phyloP scores from a whole-genome alignment of 352 stramenopile genomes.

The Globisporangium nagaii region DNA sequence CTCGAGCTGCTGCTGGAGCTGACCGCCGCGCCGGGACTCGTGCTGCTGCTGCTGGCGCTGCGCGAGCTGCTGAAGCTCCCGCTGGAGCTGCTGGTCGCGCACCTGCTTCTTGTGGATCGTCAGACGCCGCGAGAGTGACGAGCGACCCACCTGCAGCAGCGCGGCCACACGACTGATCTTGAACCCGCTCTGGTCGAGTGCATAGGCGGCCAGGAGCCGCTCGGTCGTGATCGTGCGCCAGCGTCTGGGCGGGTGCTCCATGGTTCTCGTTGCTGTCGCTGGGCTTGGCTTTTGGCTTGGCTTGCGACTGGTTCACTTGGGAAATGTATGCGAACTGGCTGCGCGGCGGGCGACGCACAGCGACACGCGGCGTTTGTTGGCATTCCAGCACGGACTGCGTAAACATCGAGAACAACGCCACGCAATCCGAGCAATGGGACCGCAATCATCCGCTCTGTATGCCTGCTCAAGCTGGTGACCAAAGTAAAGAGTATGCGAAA shows the following conservation, averaged over 20 bases:
- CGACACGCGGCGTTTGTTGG: too few relatives aligned
- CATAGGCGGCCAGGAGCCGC: neutral
- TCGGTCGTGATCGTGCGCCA: neutral
- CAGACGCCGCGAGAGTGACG: neutral
- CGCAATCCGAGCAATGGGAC: too few relatives aligned
- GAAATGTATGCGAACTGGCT: too few relatives aligned
- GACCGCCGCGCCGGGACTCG: too few relatives aligned
- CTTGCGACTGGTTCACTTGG: too few relatives aligned
- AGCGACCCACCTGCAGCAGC: neutral
- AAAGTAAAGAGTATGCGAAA: too few relatives aligned
- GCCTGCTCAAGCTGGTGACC: too few relatives aligned
- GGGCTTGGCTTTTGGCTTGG: too few relatives aligned
- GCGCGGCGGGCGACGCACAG: too few relatives aligned
- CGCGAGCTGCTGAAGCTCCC: neutral
- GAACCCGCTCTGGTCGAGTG: neutral
- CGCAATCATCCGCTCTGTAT: too few relatives aligned
- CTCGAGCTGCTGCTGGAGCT: neutral
- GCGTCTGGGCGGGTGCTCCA: neutral
- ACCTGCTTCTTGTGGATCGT: neutral
- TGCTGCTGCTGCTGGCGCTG: neutral
- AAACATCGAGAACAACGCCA: too few relatives aligned
- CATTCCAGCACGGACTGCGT: too few relatives aligned
- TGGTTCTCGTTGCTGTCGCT: neutral
- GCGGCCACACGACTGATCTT: neutral
- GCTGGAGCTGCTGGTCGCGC: neutral